These are phyloP conservation scores for Ceratocystis albifundus DNA, from an alignment of 2,329 filamentous ascomycete genomes.

Conservation along the genomic window DNA sequence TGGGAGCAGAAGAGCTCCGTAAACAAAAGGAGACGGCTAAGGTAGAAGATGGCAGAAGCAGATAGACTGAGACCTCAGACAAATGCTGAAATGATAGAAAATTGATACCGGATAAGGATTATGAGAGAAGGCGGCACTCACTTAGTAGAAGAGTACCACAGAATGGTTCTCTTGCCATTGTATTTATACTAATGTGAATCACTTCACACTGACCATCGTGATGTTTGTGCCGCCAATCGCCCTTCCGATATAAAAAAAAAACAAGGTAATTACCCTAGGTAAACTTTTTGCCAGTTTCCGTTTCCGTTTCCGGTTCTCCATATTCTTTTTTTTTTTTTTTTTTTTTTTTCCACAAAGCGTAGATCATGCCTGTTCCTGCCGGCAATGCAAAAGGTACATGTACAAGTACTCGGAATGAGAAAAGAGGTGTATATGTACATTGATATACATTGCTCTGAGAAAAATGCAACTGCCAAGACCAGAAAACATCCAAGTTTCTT, in stretches of 20 bases:
- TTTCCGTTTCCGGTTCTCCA: no score
- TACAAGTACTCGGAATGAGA: neutral
- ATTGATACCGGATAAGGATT: neutral
- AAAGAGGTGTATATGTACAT: neutral
- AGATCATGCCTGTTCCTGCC: neutral
- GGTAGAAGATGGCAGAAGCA: neutral
- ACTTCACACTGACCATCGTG: neutral
- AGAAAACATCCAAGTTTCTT: neutral
- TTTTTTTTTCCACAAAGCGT: neutral
- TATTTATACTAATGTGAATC: neutral
- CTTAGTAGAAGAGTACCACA: neutral
- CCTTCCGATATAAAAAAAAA: neutral
- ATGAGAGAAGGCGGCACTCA: neutral
- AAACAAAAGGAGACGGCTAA: neutral
- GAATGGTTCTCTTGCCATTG: neutral
- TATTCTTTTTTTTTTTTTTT: neutral
- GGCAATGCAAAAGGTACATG: no score
- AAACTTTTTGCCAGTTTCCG: neutral
- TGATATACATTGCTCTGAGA: neutral
- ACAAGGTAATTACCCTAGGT: neutral
- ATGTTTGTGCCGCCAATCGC: neutral
- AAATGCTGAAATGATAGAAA: conserved; percentile 1
- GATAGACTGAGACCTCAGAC: neutral
- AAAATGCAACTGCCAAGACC: conserved; percentile 6
- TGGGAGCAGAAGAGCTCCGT: neutral